phyloP scores from a whole-genome alignment of 768 basidiomycete species.

The Auricularia sp. region DNA sequence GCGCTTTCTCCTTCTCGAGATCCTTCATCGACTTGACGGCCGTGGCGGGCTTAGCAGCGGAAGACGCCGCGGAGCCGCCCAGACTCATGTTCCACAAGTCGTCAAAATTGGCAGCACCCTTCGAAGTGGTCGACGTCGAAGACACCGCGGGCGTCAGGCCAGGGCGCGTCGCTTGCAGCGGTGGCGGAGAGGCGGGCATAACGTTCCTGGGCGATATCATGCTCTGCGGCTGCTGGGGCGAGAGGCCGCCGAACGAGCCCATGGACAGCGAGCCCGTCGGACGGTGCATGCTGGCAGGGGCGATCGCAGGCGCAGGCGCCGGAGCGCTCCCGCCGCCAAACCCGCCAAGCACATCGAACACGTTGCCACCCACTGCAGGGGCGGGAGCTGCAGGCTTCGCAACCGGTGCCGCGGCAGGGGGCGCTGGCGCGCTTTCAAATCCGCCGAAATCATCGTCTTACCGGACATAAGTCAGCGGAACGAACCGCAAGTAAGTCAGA shows the following conservation, averaged over 20 bases:
- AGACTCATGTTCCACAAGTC: constrained; percentile 84
- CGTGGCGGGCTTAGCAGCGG: constrained; percentile 10
- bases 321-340: constrained; percentile 8
- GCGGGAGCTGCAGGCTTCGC: constrained; percentile 5
- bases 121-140: constrained; percentile 25
- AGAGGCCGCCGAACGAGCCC: not conserved
- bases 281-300: not conserved
- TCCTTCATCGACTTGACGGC: constrained; percentile 76
- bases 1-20: constrained; percentile 78
- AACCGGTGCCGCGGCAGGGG: constrained; percentile 14
- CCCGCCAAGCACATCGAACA: constrained; percentile 9
- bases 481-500: not conserved
- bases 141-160: constrained; percentile 14
- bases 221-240: too few relatives aligned
- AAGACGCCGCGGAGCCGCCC: constrained; percentile 31
- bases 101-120: constrained; percentile 58
- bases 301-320: constrained; percentile 10
- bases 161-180: not conserved
- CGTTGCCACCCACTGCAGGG: constrained; percentile 8
- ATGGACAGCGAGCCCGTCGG: constrained; percentile 10
- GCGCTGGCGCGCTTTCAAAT: constrained; percentile 3
- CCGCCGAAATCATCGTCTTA: constrained; percentile 53
- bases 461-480: too few relatives aligned
- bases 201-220: too few relatives aligned
- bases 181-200: too few relatives aligned